phyloP scores from a whole-genome alignment of 352 stramenopile species.

The Phytophthora constricta region DNA sequence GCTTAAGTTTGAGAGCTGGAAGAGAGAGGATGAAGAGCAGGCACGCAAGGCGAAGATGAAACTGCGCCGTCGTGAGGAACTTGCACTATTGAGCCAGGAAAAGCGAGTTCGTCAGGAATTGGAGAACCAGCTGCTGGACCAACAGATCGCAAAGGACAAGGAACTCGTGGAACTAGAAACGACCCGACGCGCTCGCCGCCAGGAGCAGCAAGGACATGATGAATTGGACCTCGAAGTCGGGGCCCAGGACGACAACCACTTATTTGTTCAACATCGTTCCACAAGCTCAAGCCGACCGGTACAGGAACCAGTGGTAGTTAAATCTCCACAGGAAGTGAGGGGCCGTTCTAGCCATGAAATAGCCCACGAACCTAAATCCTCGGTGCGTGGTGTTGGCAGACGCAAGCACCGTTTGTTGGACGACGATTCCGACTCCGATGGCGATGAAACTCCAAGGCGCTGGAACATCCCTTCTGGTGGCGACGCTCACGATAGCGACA shows the following conservation, averaged over 20 bases:
- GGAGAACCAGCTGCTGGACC: conserved; percentile 51
- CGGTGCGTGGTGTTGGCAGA: not conserved
- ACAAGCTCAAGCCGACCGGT: not conserved
- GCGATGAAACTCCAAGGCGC: conserved; percentile 5
- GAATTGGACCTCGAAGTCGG: conserved; percentile 37
- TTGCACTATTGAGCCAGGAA: conserved; percentile 57
- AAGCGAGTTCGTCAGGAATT: conserved; percentile 60
- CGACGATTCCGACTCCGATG: conserved; percentile 12
- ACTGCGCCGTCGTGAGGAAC: conserved; percentile 49
- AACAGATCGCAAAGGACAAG: conserved; percentile 53
- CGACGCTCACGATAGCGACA: not conserved
- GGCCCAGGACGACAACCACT: conserved; percentile 17
- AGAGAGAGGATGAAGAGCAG: conserved; percentile 66
- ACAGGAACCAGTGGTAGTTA: not conserved
- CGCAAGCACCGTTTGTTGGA: conserved; percentile 7
- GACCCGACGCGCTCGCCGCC: conserved; percentile 31
- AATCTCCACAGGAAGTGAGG: conserved; percentile 1
- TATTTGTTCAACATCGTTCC: conserved; percentile 4
- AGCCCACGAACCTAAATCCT: not conserved
- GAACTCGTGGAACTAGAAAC: conserved; percentile 53
- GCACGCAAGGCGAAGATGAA: conserved; percentile 39
- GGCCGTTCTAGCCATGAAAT: conserved; percentile 7
- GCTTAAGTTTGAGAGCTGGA: conserved; percentile 77
- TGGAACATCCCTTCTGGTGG: conserved; percentile 18
- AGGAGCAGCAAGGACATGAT: conserved; percentile 38